Evolutionary conservation across 2,329 filamentous ascomycete species (phyloP), one percentile per base, ranked within the genome.

Genomic region (Penicillium nordicum): DNA sequence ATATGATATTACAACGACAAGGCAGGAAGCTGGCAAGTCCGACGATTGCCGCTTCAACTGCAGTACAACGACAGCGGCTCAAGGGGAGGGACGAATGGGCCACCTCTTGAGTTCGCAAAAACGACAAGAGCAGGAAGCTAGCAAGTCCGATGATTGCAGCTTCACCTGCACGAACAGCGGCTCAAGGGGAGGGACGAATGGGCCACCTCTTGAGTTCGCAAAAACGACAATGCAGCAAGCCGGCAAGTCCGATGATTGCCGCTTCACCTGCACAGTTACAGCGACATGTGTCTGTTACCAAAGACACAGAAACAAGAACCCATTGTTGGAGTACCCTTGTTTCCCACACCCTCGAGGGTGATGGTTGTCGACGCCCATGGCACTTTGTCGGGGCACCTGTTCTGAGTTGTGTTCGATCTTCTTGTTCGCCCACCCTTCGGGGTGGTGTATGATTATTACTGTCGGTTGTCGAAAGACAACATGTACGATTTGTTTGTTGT

Each of bases 71-170:
- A 40, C 32, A 23, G 44, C 23, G 45, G 23, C 34, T 21, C 34
- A 16, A 49, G 46, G 46, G 34, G 46, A 49, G 46, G 46, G 34
- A 49, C 46, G 46, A 49, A 49, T 49, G 47, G 16, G 47, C 36
- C 47, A 21, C 25, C 37, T 30, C 34, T 41, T 41, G 18, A 6
- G 23, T 8, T 3, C n/a, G 25, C 27, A 21, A 21, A 18, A 30
- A 49, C 36, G 34, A 50, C 29, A 50, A 50, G 18, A 2, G 47
- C 27, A 50, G 47, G 4, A 41, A 50, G 47, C 34, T 40, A 37
- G 47, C 47, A 29, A 29, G 37, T 41, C 36, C 37, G 27, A 50
- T 40, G 37, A 41, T 21, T 40, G 47, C 37, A 37, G 37, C 47
- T 50, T 29, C 48, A 42, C 16, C 48, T 50, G 29, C 36, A 10